Conservation (phyloP, 2,329 filamentous ascomycete species). For the Xylariaceae sp. region DNA sequence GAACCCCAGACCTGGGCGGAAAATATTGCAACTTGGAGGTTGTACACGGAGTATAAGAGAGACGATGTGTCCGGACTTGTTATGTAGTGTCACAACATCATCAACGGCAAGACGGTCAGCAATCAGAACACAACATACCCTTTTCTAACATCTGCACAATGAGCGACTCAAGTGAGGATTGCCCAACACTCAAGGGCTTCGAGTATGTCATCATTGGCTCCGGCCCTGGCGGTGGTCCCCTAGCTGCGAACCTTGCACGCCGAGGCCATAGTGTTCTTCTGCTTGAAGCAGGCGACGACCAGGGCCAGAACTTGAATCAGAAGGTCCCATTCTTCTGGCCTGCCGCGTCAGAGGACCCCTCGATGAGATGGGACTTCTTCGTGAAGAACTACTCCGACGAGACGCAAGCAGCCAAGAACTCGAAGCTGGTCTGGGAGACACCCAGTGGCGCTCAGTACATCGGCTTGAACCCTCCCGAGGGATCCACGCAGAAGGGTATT, state of each 20-base stretch:
- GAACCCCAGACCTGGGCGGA: too few relatives aligned
- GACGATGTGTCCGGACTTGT: too few relatives aligned
- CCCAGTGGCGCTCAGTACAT: constrained; percentile 48
- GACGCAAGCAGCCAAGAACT: constrained; percentile 35
- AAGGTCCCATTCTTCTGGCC: constrained; percentile 52
- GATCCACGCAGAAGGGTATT: not conserved
- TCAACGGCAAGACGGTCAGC: too few relatives aligned
- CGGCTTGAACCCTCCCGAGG: constrained; percentile 47
- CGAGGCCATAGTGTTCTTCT: constrained; percentile 58
- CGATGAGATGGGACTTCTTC: constrained; percentile 61
- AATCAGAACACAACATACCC: too few relatives aligned
- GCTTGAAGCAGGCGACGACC: constrained; percentile 58
- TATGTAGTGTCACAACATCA: too few relatives aligned
- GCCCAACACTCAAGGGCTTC: constrained; percentile 34
- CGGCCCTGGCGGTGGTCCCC: constrained; percentile 57
- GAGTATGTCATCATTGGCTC: constrained; percentile 63
- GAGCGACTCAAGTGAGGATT: not conserved
- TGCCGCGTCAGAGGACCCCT: constrained; percentile 50
- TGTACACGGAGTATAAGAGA: too few relatives aligned
- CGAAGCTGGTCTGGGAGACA: constrained; percentile 55
- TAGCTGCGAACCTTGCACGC: constrained; percentile 56
- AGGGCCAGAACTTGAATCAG: constrained; percentile 46
- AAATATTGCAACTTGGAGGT: too few relatives aligned
- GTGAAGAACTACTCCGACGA: constrained; percentile 58
- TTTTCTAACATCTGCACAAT: not conserved